Base-by-base conservation (phyloP, 495 filamentous ascomycete genomes). In the Melanomma pulvis-pyrius region DNA sequence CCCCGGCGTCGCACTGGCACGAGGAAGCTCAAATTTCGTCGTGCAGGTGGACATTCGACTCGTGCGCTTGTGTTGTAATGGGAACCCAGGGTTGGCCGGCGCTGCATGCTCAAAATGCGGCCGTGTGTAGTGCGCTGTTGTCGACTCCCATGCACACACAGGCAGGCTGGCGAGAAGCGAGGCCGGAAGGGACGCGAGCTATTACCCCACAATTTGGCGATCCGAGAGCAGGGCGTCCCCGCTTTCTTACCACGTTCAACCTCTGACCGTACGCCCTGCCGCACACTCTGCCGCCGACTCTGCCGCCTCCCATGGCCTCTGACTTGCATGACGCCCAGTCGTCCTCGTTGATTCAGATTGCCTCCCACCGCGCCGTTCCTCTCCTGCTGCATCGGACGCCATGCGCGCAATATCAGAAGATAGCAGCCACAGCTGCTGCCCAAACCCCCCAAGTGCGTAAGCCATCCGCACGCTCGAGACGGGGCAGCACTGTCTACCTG, bases 191-290 rank as follows among this genome's bases (percentile, higher is more conserved):
- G 49, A 5, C 47, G 22, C 56, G 49, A 50, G 55, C 49, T 59
- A 68, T 67, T 71, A 71, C 63, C 68, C 64, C 68, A 70, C 68
- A 70, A 36, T 56, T 59, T 63, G 68, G 48, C 62, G 63, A 63
- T 66, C 61, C 59, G 49, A 53, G 53, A 64, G 60, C 52, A 61
- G 62, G 68, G 63, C 68, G 68, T 58, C 68, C 68, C 68, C 68
- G 68, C 68, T 71, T 71, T 68, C 59, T 61, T 15, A 62, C 57
- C 64, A 56, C 64, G 49, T 50, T 61, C 52, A 63, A 21, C 9
- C 49, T 59, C 51, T 63, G 52, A 15, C 55, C 65, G 59, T 41
- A 52, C 44, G 41, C 41, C 28, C 51, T 44, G 63, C 32, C 56
- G 24, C 15, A n/a, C n/a, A n/a, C n/a, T n/a, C n/a, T n/a, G n/a